phyloP scores from a whole-genome alignment of 495 filamentous ascomycete species.

The Neurospora sp. region DNA sequence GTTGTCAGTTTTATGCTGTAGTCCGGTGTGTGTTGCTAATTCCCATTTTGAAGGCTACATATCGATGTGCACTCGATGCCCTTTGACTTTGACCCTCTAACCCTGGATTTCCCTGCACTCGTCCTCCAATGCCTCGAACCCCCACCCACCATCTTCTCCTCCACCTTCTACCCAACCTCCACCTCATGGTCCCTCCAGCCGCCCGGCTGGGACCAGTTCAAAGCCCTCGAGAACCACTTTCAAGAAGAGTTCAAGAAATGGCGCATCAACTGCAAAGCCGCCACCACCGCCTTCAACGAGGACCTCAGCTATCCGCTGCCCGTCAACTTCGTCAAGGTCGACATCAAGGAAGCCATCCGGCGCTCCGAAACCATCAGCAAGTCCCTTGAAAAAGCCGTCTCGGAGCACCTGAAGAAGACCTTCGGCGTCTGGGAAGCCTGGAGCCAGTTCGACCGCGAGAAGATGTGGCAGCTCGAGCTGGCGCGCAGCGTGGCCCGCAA shows the following conservation, averaged over 20 bases:
- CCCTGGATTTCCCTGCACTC: constrained; percentile 72
- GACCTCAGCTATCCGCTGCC: constrained; percentile 31
- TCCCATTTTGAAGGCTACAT: constrained; percentile 12
- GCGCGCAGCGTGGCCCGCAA: constrained; percentile 62
- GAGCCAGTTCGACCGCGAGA: constrained; percentile 42
- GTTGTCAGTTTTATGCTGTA: constrained; percentile 7
- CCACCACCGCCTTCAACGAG: constrained; percentile 31
- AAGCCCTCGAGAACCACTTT: constrained; percentile 57
- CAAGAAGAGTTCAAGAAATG: constrained; percentile 54
- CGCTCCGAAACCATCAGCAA: constrained; percentile 31
- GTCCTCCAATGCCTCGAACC: constrained; percentile 69
- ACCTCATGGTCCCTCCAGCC: constrained; percentile 66
- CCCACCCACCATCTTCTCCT: constrained; percentile 64
- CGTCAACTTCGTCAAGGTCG: constrained; percentile 16
- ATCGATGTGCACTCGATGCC: constrained; percentile 40
- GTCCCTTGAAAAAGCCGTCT: constrained; percentile 50
- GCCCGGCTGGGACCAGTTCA: constrained; percentile 59
- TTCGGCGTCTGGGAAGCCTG: constrained; percentile 62
- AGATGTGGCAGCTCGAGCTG: constrained; percentile 71
- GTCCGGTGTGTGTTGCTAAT: constrained; percentile 9
- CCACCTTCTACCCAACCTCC: constrained; percentile 56
- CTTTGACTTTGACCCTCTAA: constrained; percentile 75
- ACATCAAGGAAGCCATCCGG: constrained; percentile 33
- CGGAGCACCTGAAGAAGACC: constrained; percentile 57
- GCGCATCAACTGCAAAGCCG: constrained; percentile 36